Conservation (phyloP, 139 green algal species). For the Coccomyxa sp. region DNA sequence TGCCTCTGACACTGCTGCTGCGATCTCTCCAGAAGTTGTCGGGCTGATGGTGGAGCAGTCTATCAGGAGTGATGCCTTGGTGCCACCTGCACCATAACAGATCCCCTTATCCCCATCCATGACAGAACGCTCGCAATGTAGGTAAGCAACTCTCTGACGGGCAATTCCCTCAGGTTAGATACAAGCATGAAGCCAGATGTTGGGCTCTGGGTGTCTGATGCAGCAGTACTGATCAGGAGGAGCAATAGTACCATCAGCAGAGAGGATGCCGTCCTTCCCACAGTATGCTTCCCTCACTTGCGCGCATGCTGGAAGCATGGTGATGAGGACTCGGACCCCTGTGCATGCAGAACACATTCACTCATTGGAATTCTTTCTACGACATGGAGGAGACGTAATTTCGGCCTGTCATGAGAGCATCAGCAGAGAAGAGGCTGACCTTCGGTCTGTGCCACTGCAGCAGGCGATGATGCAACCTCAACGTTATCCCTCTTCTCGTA, state of each 20-base stretch:
- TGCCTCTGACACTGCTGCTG: slow-evolving; percentile 6
- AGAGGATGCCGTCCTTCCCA: slow-evolving; percentile 2
- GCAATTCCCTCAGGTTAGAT: too few species aligned
- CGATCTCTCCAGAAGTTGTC: slow-evolving; percentile 25
- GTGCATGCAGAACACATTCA: not conserved
- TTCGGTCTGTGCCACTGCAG: slow-evolving; percentile 16
- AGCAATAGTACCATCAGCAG: not conserved
- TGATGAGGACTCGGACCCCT: slow-evolving; percentile 41
- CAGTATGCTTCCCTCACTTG: slow-evolving; percentile 17
- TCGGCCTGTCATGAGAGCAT: not conserved
- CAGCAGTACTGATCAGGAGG: not conserved
- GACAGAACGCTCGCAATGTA: too few species aligned
- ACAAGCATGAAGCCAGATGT: too few species aligned
- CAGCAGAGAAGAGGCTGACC: not conserved
- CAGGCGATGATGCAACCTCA: slow-evolving; percentile 7
- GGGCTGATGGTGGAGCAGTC: slow-evolving; percentile 58
- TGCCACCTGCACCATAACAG: not conserved
- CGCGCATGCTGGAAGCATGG: slow-evolving; percentile 39
- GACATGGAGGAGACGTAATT: too few species aligned
- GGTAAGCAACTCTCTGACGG: too few species aligned
- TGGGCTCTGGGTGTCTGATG: too few species aligned
- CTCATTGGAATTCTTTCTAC: too few species aligned
- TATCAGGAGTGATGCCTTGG: slow-evolving; percentile 34
- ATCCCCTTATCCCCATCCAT: too few species aligned
- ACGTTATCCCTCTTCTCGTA: slow-evolving; percentile 4